Evolutionary conservation across 1,139 yeast genomes (phyloP).

Genomic region (Yamadazyma diospyri): DNA sequence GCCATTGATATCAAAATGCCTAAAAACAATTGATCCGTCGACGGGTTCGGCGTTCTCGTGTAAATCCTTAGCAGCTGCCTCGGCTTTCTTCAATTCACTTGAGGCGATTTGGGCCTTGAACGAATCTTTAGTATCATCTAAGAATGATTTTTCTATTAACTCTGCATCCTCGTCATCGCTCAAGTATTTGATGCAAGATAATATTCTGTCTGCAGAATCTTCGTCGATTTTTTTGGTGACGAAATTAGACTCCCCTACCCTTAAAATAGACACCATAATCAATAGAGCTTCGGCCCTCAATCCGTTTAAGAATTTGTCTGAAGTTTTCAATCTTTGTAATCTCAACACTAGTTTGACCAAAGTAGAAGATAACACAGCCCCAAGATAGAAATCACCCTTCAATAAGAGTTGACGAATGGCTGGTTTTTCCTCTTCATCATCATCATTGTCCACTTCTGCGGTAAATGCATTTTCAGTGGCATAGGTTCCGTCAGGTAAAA

Average conservation of each 20-base stretch:
- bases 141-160: constrained; percentile 66
- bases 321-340: constrained; percentile 57
- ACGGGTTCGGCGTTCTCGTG: constrained; percentile 74
- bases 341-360: constrained; percentile 85
- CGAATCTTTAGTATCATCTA: constrained; percentile 85
- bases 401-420: constrained; percentile 80
- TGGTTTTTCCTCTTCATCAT: constrained; percentile 47
- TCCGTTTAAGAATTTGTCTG: constrained; percentile 65
- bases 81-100: constrained; percentile 55
- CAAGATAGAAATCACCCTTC: constrained; percentile 87
- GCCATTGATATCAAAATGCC: constrained; percentile 68
- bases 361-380: constrained; percentile 84
- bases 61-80: constrained; percentile 54
- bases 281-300: constrained; percentile 93
- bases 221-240: constrained; percentile 84
- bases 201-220: constrained; percentile 89
- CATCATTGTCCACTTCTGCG: constrained; percentile 28
- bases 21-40: constrained; percentile 77
- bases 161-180: constrained; percentile 57
- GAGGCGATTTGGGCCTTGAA: constrained; percentile 61
- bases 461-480: constrained; percentile 92
- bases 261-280: constrained; percentile 84
- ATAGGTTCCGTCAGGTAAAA: constrained; percentile 97
- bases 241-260: constrained; percentile 82
- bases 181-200: constrained; percentile 75